A percentile compares a stretch with the other conserved stretches of the same genome.
phyloP scores from a whole-genome alignment of 1,284 basidiomycete species.

The Ustilago vetiveriae region DNA sequence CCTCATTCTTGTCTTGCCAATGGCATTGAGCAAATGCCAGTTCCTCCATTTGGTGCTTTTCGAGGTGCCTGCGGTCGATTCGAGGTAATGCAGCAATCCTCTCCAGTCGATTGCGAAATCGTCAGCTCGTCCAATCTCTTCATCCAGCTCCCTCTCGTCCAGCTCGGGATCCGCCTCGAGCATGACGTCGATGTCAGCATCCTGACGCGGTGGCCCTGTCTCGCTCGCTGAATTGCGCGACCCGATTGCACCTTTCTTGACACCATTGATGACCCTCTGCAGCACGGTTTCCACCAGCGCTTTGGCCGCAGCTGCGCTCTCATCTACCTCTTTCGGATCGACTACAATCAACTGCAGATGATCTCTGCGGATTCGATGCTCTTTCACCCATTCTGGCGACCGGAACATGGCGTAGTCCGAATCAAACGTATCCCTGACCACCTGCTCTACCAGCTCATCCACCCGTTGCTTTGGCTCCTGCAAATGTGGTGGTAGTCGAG shows the following conservation, averaged over 20 bases:
- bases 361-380: slow-evolving; percentile 17
- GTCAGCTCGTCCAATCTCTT: slow-evolving; percentile 6
- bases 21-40: slow-evolving; percentile 31
- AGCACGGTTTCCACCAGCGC: slow-evolving; percentile 20
- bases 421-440: slow-evolving; percentile 26
- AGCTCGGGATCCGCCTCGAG: neutral
- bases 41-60: slow-evolving; percentile 28
- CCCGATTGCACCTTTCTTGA: slow-evolving; percentile 15
- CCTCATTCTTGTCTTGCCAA: slow-evolving; percentile 14
- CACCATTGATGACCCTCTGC: slow-evolving; percentile 8
- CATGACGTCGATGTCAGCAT: neutral
- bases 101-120: slow-evolving; percentile 9
- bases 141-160: slow-evolving; percentile 13
- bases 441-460: slow-evolving; percentile 7
- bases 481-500: slow-evolving; percentile 10
- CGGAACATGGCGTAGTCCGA: slow-evolving; percentile 27
- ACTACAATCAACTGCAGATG: slow-evolving; percentile 21
- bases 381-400: slow-evolving; percentile 12
- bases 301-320: slow-evolving; percentile 25
- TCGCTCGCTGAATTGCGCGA: neutral
- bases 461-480: slow-evolving; percentile 5
- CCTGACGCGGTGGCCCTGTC: neutral
- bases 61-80: slow-evolving; percentile 19
- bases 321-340: slow-evolving; percentile 16
- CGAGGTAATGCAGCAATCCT: slow-evolving; percentile 15